Evolutionary conservation across 257 asterid genomes (phyloP), one percentile per base, ranked within the genome.

Genomic region (Nicotiana sylvestris): DNA sequence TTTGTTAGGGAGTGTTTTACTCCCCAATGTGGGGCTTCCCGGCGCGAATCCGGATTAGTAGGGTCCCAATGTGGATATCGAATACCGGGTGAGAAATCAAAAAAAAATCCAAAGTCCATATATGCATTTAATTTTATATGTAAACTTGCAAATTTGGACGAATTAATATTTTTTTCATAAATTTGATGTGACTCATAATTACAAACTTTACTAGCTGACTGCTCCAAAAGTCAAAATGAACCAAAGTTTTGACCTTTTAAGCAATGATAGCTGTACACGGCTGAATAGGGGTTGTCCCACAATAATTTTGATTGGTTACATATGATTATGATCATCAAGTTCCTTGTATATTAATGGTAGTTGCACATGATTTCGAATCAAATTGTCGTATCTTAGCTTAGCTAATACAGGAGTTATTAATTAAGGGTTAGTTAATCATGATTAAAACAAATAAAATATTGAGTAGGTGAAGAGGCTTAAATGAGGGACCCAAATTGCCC

Each of bases 311-410:
- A 56, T 60, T 62, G 56, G 58, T 55, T 43, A 81, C 53, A 83
- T 76, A 81, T 69, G 77, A 65, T 82, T 70, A 80, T 74, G 62
- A 80, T 76, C 56, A 66, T 6, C 13, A 8, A 51, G 60, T 27
- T 76, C 77, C 85, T 77, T 33, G 5, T 51, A 35, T n/a, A 21
- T 21, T 21, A 6, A 37, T 80, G 90, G 86, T 84, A 9, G 80
- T 69, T 85, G 88, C 90, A 87, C 91, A 85, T 87, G 88, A 85
- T 86, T 78, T 78, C 30, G 80, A 76, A 65, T 79, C 81, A 69
- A 84, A 51, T 68, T 80, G 67, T 76, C 81, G 64, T 62, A 13
- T 67, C 81, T 66, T 77, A 83, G 72, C 60, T 67, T 67, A 33
- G 82, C 81, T 77, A 80, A 80, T 66, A 35, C 58, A 51, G 69